A percentile compares a stretch with the other conserved stretches of the same genome.
phyloP scores from a whole-genome alignment of 257 asterid genomes.

The Przewalskia tangutica region DNA sequence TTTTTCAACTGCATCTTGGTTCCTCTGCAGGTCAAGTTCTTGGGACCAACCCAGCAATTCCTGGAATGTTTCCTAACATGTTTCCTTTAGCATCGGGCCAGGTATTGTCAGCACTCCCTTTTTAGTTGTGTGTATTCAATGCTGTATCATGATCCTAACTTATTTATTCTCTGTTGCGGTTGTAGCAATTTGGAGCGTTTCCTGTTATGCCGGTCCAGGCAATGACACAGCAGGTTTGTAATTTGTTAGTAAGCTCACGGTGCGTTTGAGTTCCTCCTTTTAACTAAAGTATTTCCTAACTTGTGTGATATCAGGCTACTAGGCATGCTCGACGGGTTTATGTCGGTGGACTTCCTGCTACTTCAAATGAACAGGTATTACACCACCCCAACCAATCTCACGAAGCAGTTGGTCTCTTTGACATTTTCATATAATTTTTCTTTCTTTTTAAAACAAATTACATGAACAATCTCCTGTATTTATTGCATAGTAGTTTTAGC shows the following conservation, averaged over 20 bases:
- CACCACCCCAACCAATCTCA: neutral
- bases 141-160: constrained; percentile 1
- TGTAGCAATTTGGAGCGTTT: constrained; percentile 59
- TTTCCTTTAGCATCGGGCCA: constrained; percentile 66
- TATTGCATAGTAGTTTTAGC: neutral
- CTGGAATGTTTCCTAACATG: constrained; percentile 82
- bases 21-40: constrained; percentile 71
- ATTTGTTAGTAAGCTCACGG: neutral
- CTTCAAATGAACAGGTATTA: constrained; percentile 91
- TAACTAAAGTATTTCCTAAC: neutral
- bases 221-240: constrained; percentile 92
- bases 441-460: neutral
- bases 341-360: constrained; percentile 93
- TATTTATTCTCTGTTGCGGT: constrained; percentile 5
- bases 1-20: constrained; percentile 18
- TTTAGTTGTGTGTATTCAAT: neutral
- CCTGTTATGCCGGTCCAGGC: constrained; percentile 86
- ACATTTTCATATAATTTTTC: neutral
- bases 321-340: constrained; percentile 94
- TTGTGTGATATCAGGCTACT: constrained; percentile 60
- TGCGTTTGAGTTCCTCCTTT: neutral
- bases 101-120: constrained; percentile 26
- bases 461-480: neutral
- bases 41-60: constrained; percentile 50
- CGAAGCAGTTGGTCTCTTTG: neutral